Percentiles rank a stretch among this genome's conserved stretches.
Conservation (phyloP, 306 rosid genomes). For the Spatholobus suberectus region DNA sequence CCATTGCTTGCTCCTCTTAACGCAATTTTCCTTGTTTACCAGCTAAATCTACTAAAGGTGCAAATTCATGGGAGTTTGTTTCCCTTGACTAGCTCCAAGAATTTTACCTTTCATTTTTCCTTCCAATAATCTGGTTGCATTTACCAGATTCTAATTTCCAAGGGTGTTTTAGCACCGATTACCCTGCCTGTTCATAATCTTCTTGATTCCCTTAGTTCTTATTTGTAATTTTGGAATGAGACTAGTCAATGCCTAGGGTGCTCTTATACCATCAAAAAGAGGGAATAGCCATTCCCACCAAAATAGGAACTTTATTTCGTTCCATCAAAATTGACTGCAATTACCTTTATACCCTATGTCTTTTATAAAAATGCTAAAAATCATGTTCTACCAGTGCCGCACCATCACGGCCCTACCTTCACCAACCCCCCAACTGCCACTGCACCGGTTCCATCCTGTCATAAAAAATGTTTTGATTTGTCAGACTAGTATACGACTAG, state of each 20-base stretch:
- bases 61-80: no score
- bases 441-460: constrained; percentile 10
- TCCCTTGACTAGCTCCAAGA: constrained; percentile 18
- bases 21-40: constrained; percentile 25
- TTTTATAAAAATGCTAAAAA: constrained; percentile 9
- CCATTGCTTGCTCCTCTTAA: constrained; percentile 29
- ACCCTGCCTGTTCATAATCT: constrained; percentile 31
- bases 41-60: constrained; percentile 1
- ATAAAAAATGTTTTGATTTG: constrained; percentile 13
- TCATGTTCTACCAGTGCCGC: not conserved
- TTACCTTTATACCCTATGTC: constrained; percentile 9
- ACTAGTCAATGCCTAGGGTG: constrained; percentile 18
- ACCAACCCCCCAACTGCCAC: constrained; percentile 15
- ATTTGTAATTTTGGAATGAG: constrained; percentile 25
- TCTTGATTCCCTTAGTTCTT: not conserved
- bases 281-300: constrained; percentile 28
- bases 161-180: constrained; percentile 17
- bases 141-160: constrained; percentile 20
- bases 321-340: not conserved
- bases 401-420: constrained; percentile 31
- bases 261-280: not conserved
- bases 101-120: not conserved
- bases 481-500: constrained; percentile 1
- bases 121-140: constrained; percentile 25
- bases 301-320: constrained; percentile 20